These are phyloP conservation scores for Alternaria alternata DNA, from an alignment of 2,329 filamentous ascomycete species.

Conservation along the genomic window DNA sequence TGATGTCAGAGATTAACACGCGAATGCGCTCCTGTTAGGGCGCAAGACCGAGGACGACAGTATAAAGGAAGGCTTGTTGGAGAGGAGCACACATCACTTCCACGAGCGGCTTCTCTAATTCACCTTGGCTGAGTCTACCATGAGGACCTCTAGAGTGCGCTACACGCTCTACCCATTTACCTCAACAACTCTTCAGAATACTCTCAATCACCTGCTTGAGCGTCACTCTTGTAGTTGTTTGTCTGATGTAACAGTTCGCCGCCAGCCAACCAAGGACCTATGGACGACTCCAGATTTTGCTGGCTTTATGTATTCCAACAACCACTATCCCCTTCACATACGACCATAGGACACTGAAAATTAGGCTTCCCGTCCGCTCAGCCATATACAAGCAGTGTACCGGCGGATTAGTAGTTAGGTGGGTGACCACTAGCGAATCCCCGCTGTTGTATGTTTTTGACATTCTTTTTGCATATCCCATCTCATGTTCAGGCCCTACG, in stretches of 20 bases:
- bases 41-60: slow-evolving; percentile 47
- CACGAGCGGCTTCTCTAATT: slow-evolving; percentile 63
- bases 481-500: too few species aligned
- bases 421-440: too few species aligned
- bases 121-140: background rate
- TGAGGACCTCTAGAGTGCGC: background rate
- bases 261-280: background rate
- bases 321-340: too few species aligned
- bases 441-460: too few species aligned
- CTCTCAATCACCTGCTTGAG: background rate
- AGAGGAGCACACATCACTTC: slow-evolving; percentile 68
- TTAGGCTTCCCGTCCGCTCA: too few species aligned
- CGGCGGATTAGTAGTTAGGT: too few species aligned
- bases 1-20: slow-evolving; percentile 50
- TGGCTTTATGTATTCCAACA: fast-evolving
- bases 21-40: slow-evolving; percentile 63
- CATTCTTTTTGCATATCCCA: too few species aligned
- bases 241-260: background rate
- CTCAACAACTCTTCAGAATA: background rate
- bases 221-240: background rate
- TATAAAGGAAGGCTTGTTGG: slow-evolving; percentile 53
- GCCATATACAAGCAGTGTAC: too few species aligned
- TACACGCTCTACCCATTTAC: background rate
- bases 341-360: too few species aligned
- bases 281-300: background rate